A percentile compares a stretch with the other conserved stretches of the same genome.
phyloP scores from a whole-genome alignment of 176 grass and related monocot species.

The Eleusine indica region DNA sequence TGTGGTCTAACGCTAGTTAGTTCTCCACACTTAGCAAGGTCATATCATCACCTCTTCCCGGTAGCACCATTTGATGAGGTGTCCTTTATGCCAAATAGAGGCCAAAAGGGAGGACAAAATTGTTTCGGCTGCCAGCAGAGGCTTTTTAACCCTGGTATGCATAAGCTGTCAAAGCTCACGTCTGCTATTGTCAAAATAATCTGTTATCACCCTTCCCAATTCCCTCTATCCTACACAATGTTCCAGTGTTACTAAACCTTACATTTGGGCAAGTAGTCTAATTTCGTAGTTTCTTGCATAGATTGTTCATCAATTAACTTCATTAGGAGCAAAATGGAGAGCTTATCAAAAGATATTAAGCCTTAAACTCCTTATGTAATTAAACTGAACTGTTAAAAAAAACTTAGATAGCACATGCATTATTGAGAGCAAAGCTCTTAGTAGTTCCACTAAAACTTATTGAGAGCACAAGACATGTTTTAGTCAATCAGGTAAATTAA shows the following conservation, averaged over 20 bases:
- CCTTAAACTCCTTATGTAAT: not conserved
- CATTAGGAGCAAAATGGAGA: not conserved
- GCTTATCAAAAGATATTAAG: not conserved
- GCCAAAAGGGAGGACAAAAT: constrained; percentile 73
- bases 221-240: not conserved
- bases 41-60: constrained; percentile 98
- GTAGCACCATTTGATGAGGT: constrained; percentile 91
- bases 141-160: constrained; percentile 71
- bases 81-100: constrained; percentile 55
- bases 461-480: no score
- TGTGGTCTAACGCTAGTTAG: constrained; percentile 94
- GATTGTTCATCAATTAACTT: not conserved
- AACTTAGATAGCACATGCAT: not conserved
- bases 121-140: constrained; percentile 90
- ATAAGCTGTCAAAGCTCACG: not conserved
- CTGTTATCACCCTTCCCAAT: not conserved
- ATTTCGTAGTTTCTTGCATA: not conserved
- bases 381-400: not conserved
- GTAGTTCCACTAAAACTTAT: constrained; percentile 23
- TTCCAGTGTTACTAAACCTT: not conserved
- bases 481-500: no score
- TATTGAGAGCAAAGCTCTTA: not conserved
- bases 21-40: constrained; percentile 92
- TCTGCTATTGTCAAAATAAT: constrained; percentile 9
- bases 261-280: not conserved